These are phyloP conservation scores for Pleoardoris graminearum DNA, from an alignment of 2,329 filamentous ascomycete species.

Conservation along the genomic window DNA sequence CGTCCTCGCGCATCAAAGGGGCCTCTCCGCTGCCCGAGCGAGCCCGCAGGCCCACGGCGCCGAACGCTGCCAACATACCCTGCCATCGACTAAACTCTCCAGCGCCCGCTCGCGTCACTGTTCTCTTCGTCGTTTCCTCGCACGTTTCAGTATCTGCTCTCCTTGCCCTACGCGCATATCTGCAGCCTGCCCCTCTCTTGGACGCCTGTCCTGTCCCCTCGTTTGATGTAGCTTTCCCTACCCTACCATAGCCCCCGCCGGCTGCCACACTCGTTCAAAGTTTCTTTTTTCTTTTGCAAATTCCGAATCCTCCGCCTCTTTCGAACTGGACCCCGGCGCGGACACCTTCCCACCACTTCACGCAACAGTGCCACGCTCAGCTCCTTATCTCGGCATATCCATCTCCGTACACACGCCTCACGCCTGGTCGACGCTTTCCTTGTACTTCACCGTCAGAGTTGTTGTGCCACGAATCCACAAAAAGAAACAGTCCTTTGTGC, in stretches of 20 bases:
- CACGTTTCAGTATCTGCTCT: conserved; percentile 36
- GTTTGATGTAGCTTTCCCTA: conserved; percentile 40
- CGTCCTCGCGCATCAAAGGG: conserved; percentile 28
- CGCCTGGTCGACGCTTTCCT: conserved; percentile 15
- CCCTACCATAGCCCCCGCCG: conserved; percentile 25
- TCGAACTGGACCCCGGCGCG: background rate
- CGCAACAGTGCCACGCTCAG: too few relatives aligned
- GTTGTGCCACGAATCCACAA: conserved; percentile 20
- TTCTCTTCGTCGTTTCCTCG: conserved; percentile 33
- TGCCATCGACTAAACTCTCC: conserved; percentile 31
- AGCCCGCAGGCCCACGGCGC: conserved; percentile 29
- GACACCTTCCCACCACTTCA: background rate
- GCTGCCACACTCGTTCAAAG: conserved; percentile 32
- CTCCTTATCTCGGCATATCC: too few relatives aligned
- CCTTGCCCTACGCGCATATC: conserved; percentile 27
- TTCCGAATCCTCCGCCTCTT: conserved; percentile 6
- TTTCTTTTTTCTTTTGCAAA: conserved; percentile 15
- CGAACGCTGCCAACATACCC: conserved; percentile 32
- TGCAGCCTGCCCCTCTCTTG: conserved; percentile 28
- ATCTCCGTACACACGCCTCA: too few relatives aligned
- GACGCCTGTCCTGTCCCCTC: conserved; percentile 40
- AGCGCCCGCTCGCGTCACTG: too few relatives aligned
- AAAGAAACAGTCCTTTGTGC: conserved; percentile 12
- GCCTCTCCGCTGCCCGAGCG: conserved; percentile 34
- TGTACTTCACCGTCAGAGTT: too few relatives aligned